Base-by-base conservation (phyloP, 805 yeast genomes). In the Blastobotrys attinorum region DNA sequence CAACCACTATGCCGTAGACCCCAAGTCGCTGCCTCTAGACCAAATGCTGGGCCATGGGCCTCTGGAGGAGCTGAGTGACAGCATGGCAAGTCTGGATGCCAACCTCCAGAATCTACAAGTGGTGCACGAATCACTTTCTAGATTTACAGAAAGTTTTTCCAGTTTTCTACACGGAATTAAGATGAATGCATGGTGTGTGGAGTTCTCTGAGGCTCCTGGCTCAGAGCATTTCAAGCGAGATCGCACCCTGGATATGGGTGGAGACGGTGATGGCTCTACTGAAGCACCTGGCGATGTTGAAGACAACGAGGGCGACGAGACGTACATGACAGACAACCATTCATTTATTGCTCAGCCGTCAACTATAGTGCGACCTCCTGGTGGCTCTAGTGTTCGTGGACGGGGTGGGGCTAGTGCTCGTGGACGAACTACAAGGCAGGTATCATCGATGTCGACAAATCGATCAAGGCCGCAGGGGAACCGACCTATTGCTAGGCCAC, bases 161-260 rank as follows among this genome's bases (percentile, higher is more conserved):
- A 69, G 89, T 32, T 79, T 87, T 43, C 58, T 87, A 42, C 85
- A 83, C 55, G 95, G 96, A 1, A 63, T 87, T 40, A 77, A 82
- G 57, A 78, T 86, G 61, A 86, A 88, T 55, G 89, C 94, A 48
- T 87, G 92, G 81, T 84, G 95, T 62, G 83, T 83, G 22, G 88
- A 83, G 55, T 84, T 84, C 53, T 51, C 51, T 7, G 64, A 62
- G 29, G 58, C 58, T 3, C 62, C 62, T 7, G 27, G 47, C 4
- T 15, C 43, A 16, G 51, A 47, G 17, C 44, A 48, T 15, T 51
- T 50, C 29, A 32, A 17, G 23, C 38, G 31, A 18, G 42, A 43
- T 23, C 22, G 43, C 31, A n/a, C n/a, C n/a, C n/a, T n/a, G n/a
- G n/a, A n/a, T n/a, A n/a, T n/a, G n/a, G n/a, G n/a, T n/a, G n/a